phyloP scores from a whole-genome alignment of 176 grass and related monocot species.

The Eragrostis nindensis region DNA sequence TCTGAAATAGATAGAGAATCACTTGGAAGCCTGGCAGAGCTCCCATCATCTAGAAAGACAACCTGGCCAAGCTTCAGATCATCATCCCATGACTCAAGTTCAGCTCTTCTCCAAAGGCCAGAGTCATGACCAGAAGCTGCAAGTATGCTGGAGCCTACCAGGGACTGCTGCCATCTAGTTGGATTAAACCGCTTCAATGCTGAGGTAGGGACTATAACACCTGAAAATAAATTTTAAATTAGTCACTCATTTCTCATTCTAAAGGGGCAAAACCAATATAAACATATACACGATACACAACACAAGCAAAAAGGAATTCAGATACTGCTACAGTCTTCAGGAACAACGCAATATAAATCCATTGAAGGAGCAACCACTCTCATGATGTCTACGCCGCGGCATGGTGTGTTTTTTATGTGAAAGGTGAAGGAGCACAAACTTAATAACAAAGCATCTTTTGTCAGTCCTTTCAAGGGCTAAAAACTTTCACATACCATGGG shows the following conservation, averaged over 20 bases:
- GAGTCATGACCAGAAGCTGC: slow-evolving; percentile 55
- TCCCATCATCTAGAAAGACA: slow-evolving; percentile 77
- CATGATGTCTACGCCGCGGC: slow-evolving; percentile 1
- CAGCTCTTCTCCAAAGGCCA: slow-evolving; percentile 83
- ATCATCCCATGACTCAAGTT: slow-evolving; percentile 90
- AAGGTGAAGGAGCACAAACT: neutral
- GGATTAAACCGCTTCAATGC: slow-evolving; percentile 70
- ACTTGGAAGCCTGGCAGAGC: slow-evolving; percentile 56
- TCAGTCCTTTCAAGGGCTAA: slow-evolving; percentile 27
- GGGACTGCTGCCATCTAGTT: slow-evolving; percentile 78
- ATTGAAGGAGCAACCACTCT: slow-evolving; percentile 18
- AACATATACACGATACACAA: neutral
- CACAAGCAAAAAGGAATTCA: neutral
- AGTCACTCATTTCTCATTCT: slow-evolving; percentile 14
- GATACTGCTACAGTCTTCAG: neutral
- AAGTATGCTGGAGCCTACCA: slow-evolving; percentile 80
- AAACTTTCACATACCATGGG: slow-evolving; percentile 86
- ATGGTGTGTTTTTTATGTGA: neutral
- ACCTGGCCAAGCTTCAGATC: slow-evolving; percentile 66
- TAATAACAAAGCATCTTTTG: slow-evolving; percentile 12
- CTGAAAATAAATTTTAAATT: slow-evolving; percentile 54
- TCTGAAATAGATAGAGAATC: slow-evolving; percentile 72
- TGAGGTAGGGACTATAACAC: slow-evolving; percentile 60
- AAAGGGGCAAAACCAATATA: neutral
- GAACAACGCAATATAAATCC: neutral